Evolutionary conservation across 257 asterid genomes (phyloP).

Genomic region (Osmanthus fragrans): DNA sequence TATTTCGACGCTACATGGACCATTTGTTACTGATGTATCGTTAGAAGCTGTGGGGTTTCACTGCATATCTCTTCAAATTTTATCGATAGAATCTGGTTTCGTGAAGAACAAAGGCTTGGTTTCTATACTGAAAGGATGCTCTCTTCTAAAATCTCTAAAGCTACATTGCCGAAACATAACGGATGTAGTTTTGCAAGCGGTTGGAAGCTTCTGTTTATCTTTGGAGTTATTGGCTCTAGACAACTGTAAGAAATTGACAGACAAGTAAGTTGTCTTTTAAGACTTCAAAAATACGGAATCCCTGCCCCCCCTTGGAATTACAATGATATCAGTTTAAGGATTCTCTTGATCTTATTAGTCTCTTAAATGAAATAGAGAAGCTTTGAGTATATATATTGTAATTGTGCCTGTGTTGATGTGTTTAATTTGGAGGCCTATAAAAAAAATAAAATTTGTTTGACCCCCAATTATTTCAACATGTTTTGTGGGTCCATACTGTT

Average conservation of each 20-base stretch:
- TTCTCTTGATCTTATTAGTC: neutral
- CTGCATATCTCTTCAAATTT: conserved; percentile 66
- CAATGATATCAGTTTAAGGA: neutral
- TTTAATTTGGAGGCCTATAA: neutral
- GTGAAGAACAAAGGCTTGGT: conserved; percentile 69
- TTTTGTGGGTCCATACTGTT: neutral
- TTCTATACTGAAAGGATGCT: conserved; percentile 71
- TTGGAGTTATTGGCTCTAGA: conserved; percentile 73
- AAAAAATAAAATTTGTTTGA: too few species aligned
- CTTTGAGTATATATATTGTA: neutral
- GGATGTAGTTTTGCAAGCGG: conserved; percentile 68
- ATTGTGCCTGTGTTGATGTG: neutral
- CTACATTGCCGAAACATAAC: conserved; percentile 70
- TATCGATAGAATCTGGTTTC: conserved; percentile 70
- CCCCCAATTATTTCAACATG: neutral
- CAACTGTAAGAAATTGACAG: conserved; percentile 75
- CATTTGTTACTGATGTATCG: conserved; percentile 70
- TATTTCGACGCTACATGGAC: too few species aligned
- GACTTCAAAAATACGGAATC: neutral
- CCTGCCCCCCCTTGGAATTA: neutral
- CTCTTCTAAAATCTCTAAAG: conserved; percentile 55
- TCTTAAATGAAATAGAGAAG: too few species aligned
- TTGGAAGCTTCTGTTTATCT: conserved; percentile 56
- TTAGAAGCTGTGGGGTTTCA: conserved; percentile 79
- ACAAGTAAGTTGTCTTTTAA: conserved; percentile 43